Base-by-base conservation (phyloP, 2,329 filamentous ascomycete genomes). In the Calycina herbarum region DNA sequence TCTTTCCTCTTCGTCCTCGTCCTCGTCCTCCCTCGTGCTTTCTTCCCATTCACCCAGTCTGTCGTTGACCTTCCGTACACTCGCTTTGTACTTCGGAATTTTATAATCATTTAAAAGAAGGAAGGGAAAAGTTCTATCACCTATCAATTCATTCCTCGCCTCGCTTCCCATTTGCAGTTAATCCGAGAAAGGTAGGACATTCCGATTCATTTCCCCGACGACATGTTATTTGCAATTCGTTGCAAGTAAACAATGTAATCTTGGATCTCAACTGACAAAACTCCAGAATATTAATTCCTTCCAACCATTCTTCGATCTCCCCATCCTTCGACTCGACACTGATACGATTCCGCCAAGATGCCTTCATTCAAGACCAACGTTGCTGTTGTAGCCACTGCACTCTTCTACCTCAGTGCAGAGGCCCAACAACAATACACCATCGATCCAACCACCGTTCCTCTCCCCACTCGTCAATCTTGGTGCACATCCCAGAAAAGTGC, bases 401-500 rank as follows among this genome's bases (percentile, higher is more conserved):
- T 89, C 68, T 67, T 73, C 54, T 76, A 83, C 70, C 78, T 81
- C 66, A 66, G 65, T 54, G 67, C 70, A 17, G 65, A 64, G 20
- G 83, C 85, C 69, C 82, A 84, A 69, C 82, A 82, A 68, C 81
- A 87, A 72, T 87, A 88, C 74, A 69, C 71, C 38, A 88, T 94
- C 75, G 82, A 90, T 61, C 90, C 91, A 3, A 71, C 80, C 17
- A 83, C 78, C 38, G 89, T 94, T 2, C 74, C 82, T 2, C 70
- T 85, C 42, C 70, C 78, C 58, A 78, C 77, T 59, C 68, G 74
- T 51, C 17, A 57, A 31, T 38, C 40, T 64, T 94, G 91, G 91
- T 94, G 91, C 77, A 67, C 76, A 31, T 81, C 83, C 70, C 86
- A 93, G 78, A 80, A 74, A 70, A 81, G 82, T 71, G 83, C 85